A percentile compares a stretch with the other conserved stretches of the same genome.
These are phyloP conservation scores for Penicillium robsamsonii DNA, from an alignment of 495 filamentous ascomycete species.

Conservation along the genomic window DNA sequence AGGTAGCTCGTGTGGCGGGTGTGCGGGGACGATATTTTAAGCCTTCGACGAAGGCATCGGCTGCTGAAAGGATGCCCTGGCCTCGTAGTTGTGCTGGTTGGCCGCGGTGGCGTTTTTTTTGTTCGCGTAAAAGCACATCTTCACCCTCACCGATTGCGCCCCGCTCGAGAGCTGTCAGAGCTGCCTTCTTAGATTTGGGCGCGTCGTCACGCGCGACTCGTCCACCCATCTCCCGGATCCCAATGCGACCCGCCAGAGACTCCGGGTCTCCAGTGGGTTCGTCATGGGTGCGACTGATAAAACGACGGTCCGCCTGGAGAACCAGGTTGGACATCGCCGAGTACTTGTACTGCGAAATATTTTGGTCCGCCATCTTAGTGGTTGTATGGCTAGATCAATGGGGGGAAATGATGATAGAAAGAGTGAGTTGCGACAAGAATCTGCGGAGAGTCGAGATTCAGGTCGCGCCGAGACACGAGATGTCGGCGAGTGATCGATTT, in stretches of 20 bases:
- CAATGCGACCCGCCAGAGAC: constrained; percentile 90
- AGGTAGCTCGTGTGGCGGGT: constrained; percentile 88
- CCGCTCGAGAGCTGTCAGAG: constrained; percentile 66
- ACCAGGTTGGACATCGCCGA: constrained; percentile 99
- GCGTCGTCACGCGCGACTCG: constrained; percentile 74
- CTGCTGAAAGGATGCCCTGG: constrained; percentile 77
- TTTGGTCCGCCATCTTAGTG: constrained; percentile 80
- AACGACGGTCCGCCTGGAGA: constrained; percentile 97
- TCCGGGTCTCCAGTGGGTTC: constrained; percentile 97
- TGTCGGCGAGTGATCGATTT: constrained; percentile 25
- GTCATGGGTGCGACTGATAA: constrained; percentile 86
- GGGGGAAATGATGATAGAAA: constrained; percentile 17
- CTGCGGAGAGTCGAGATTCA: constrained; percentile 37
- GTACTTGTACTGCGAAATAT: constrained; percentile 99
- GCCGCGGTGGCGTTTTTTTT: constrained; percentile 78
- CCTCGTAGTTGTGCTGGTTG: constrained; percentile 71
- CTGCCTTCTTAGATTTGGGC: constrained; percentile 71
- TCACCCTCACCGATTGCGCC: constrained; percentile 80
- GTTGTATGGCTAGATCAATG: constrained; percentile 13
- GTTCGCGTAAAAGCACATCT: constrained; percentile 81
- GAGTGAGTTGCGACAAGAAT: constrained; percentile 33
- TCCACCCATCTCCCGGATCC: constrained; percentile 90
- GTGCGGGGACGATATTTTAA: constrained; percentile 85
- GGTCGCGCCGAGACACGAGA: constrained; percentile 19
- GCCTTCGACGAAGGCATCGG: constrained; percentile 85